Conservation (phyloP, 345 rosid genomes). For the Adansonia digitata region DNA sequence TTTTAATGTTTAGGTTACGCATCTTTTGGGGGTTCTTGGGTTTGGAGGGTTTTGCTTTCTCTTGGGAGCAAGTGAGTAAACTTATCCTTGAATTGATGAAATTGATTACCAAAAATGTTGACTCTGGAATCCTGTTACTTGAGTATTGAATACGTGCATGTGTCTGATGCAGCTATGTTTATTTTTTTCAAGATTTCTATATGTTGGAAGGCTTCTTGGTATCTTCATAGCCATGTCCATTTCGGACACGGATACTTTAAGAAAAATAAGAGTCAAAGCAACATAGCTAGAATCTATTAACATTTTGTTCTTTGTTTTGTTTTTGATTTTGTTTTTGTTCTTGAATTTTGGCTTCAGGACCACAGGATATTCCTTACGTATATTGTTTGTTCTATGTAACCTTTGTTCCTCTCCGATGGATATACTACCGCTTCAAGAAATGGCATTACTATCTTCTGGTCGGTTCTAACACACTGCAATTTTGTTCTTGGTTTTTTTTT, state of each 20-base stretch:
- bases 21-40: constrained; percentile 85
- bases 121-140: constrained; percentile 7
- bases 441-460: constrained; percentile 99
- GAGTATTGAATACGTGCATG: too few species aligned
- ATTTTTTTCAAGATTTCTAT: too few species aligned
- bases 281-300: too few species aligned
- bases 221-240: too few species aligned
- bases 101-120: neutral
- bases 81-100: constrained; percentile 13
- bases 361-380: constrained; percentile 77
- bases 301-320: too few species aligned
- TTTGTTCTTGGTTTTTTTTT: neutral
- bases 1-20: constrained; percentile 57
- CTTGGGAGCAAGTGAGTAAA: constrained; percentile 81
- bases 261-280: too few species aligned
- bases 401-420: constrained; percentile 97
- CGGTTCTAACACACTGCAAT: constrained; percentile 19
- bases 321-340: neutral
- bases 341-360: constrained; percentile 47
- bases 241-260: too few species aligned
- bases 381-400: constrained; percentile 73
- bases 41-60: constrained; percentile 95
- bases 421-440: constrained; percentile 91
- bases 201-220: too few species aligned
- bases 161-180: too few species aligned